phyloP scores from a whole-genome alignment of 1,139 yeast species.

The Debaryomycetaceae sp. region DNA sequence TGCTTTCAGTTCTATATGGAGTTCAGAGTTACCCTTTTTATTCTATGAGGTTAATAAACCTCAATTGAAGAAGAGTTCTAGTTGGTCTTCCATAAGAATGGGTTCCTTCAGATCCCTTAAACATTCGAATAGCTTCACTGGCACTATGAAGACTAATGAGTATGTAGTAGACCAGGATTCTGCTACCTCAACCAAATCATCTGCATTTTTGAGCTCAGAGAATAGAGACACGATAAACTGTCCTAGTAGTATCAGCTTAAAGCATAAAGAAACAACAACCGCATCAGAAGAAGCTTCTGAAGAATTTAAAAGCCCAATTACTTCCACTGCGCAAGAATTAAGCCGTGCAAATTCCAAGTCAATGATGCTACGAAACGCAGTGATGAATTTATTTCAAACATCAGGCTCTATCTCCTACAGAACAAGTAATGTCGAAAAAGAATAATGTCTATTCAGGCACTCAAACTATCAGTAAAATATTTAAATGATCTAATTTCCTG shows the following conservation, averaged over 20 bases:
- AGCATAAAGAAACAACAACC: not conserved
- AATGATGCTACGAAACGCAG: constrained; percentile 4
- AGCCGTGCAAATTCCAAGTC: constrained; percentile 5
- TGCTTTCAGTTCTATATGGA: constrained; percentile 16
- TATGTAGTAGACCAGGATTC: not conserved
- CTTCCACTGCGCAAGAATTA: not conserved
- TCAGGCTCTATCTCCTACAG: constrained; percentile 2
- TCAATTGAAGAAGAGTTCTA: constrained; percentile 7
- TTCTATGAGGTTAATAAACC: constrained; percentile 5
- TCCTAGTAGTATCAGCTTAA: not conserved
- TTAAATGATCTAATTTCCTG: constrained; percentile 19
- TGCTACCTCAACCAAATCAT: not conserved
- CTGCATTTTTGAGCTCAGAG: not conserved
- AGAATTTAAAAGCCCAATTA: not conserved
- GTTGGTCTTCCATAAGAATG: constrained; percentile 13
- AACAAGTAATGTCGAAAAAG: not conserved
- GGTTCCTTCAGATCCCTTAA: constrained; percentile 9
- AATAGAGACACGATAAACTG: not conserved
- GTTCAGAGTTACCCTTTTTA: constrained; percentile 15
- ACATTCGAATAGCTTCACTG: constrained; percentile 7
- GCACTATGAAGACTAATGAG: not conserved
- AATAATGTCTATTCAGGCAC: not conserved
- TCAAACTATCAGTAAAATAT: not conserved
- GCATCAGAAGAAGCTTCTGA: not conserved
- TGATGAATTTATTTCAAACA: constrained; percentile 5